Evolutionary conservation across 352 stramenopile species (phyloP), one percentile per base, ranked within the genome.

Genomic region (Phytopythium helicoides): DNA sequence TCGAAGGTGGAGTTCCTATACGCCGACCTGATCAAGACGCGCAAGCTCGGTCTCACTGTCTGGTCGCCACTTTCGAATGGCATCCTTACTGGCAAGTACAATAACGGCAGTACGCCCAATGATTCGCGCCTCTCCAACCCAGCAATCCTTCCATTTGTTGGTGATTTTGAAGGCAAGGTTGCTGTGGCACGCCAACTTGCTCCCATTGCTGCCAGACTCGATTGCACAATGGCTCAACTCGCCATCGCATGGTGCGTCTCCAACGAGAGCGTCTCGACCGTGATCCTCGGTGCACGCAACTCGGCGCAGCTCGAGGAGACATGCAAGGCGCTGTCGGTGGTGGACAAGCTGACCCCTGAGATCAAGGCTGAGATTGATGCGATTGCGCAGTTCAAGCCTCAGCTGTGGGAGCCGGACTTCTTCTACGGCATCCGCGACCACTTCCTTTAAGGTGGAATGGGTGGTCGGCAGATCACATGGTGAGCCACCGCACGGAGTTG

Each of bases 1-100:
- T n/a, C n/a, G n/a, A 60, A 67, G 11, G 68, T 87, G n/a, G 76
- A 87, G 56, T 75, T 71, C 41, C 69, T 76, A 26, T 87, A 81
- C 57, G 34, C 67, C 28, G 68, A 77, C 23, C 52, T 87, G 36
- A 87, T 75, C 57, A 65, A 73, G 54, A 68, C 63, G 36, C 85
- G 82, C 64, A 82, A 82, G 28, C 28, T 85, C 21, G 76, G 67
- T 1, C 48, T 76, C 47, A 87, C 72, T 11, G 79, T 70, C n/a
- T 88, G 75, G 64, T 80, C 63, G 15, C 72, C 75, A 6, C 47
- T 88, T 16, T 63, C 26, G 0, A 71, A 58, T 15, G 76, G 76
- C 3, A 41, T 88, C 10, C 44, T 88, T 23, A 71, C 76, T 8
- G 71, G 68, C 46, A 88, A 88, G 58, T 87, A 87, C 73, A 73